Percentiles rank a stretch among this genome's conserved stretches.
phyloP scores from a whole-genome alignment of 495 filamentous ascomycete species.

The Tetracladium marchalianum region DNA sequence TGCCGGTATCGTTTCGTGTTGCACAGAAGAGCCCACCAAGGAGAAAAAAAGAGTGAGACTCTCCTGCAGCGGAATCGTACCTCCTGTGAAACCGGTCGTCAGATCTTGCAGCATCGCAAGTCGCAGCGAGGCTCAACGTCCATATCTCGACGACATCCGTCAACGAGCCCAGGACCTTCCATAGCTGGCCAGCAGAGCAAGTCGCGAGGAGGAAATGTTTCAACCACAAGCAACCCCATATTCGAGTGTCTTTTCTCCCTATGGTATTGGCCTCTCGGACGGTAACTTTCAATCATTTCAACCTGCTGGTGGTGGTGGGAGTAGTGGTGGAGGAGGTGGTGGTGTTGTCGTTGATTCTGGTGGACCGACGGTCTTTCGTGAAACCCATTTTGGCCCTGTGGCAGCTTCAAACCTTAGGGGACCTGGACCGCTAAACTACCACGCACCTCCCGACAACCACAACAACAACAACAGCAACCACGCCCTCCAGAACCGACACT shows the following conservation, averaged over 20 bases:
- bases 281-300: slow-evolving; percentile 14
- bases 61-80: not conserved
- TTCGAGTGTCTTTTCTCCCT: slow-evolving; percentile 18
- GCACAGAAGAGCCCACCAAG: not conserved
- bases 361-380: slow-evolving; percentile 18
- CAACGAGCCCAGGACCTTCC: slow-evolving; percentile 1
- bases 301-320: slow-evolving; percentile 27
- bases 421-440: slow-evolving; percentile 19
- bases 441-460: slow-evolving; percentile 22
- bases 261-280: slow-evolving; percentile 9
- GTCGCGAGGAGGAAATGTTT: slow-evolving; percentile 31
- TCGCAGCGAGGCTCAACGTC: not conserved
- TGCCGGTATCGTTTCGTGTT: not conserved
- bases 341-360: slow-evolving; percentile 13
- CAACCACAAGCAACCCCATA: slow-evolving; percentile 42
- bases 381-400: slow-evolving; percentile 33
- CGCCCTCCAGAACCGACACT: slow-evolving; percentile 22
- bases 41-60: not conserved
- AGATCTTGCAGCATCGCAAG: not conserved
- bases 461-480: slow-evolving; percentile 17
- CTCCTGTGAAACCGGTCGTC: not conserved
- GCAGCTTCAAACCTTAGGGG: slow-evolving; percentile 35
- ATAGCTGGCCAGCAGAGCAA: not conserved
- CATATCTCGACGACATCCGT: not conserved
- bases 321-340: slow-evolving; percentile 15